Evolutionary conservation across 2,329 filamentous ascomycete species (phyloP).

Genomic region (Cordyceps cateniannulata): DNA sequence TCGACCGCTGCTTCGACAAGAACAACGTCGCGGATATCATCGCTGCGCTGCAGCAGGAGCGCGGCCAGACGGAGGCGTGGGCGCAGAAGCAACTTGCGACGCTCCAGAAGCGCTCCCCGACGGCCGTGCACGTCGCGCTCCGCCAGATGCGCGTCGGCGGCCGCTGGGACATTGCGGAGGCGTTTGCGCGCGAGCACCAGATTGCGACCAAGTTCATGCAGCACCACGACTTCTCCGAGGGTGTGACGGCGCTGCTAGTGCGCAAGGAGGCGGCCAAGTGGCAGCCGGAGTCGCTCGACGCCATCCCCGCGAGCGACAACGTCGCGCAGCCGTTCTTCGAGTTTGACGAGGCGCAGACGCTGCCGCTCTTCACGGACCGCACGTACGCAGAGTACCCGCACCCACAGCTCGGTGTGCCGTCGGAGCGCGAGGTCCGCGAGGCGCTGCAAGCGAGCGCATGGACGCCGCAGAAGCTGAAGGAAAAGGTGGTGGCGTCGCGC

Average conservation of each 20-base stretch:
- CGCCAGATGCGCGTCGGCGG: constrained; percentile 72
- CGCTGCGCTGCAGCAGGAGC: constrained; percentile 51
- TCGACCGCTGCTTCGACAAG: constrained; percentile 76
- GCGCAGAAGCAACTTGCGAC: constrained; percentile 70
- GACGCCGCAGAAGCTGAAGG: constrained; percentile 52
- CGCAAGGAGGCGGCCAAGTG: constrained; percentile 66
- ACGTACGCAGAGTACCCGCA: constrained; percentile 73
- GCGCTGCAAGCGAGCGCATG: constrained; percentile 34
- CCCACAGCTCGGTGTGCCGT: constrained; percentile 62
- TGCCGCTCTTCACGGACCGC: constrained; percentile 55
- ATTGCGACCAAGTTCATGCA: constrained; percentile 86
- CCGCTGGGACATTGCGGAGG: constrained; percentile 73
- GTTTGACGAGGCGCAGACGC: constrained; percentile 34
- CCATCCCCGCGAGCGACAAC: constrained; percentile 48
- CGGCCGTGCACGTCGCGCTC: constrained; percentile 76
- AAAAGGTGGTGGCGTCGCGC: constrained; percentile 53
- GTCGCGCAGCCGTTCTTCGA: constrained; percentile 65
- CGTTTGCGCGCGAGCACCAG: constrained; percentile 79
- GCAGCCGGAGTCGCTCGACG: constrained; percentile 67
- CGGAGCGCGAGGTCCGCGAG: constrained; percentile 53
- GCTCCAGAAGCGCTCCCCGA: constrained; percentile 74
- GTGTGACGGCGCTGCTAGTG: constrained; percentile 76
- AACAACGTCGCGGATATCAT: constrained; percentile 65
- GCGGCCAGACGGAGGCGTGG: constrained; percentile 59
- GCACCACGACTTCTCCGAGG: constrained; percentile 85